Evolutionary conservation across 2,329 filamentous ascomycete genomes (phyloP).

Genomic region (Trematosphaeria pertusa): DNA sequence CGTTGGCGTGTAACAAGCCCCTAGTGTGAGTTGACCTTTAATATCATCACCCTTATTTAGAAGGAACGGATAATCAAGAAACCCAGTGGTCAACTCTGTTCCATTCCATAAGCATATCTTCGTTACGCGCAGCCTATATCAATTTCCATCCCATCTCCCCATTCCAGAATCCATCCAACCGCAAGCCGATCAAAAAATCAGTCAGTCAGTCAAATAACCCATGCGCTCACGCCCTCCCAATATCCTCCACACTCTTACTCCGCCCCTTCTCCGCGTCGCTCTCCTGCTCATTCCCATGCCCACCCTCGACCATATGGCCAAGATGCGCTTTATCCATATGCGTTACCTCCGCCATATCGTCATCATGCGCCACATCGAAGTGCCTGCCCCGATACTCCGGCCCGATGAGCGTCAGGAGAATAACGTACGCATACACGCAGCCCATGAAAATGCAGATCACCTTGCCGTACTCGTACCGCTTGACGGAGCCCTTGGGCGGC

Average conservation of each 20-base stretch:
- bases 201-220: too few relatives aligned
- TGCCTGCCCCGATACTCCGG: conserved; percentile 54
- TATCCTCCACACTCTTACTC: conserved; percentile 7
- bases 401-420: conserved; percentile 69
- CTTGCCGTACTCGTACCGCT: conserved; percentile 68
- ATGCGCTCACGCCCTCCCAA: conserved; percentile 10
- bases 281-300: background rate
- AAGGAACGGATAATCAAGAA: too few relatives aligned
- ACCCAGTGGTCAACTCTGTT: too few relatives aligned
- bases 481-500: conserved; percentile 53
- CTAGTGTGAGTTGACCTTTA: too few relatives aligned
- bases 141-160: too few relatives aligned
- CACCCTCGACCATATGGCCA: conserved; percentile 7
- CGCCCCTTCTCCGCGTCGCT: conserved; percentile 17
- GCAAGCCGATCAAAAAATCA: too few relatives aligned
- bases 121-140: too few relatives aligned
- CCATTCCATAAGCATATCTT: too few relatives aligned
- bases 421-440: conserved; percentile 73
- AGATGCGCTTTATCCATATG: conserved; percentile 11
- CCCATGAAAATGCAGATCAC: conserved; percentile 94
- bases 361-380: conserved; percentile 42
- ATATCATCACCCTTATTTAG: too few relatives aligned
- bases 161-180: too few relatives aligned
- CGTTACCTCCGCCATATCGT: conserved; percentile 41
- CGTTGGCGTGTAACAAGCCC: too few relatives aligned